Base-by-base conservation (phyloP, 2,329 filamentous ascomycete genomes). In the Penicillium sp. region DNA sequence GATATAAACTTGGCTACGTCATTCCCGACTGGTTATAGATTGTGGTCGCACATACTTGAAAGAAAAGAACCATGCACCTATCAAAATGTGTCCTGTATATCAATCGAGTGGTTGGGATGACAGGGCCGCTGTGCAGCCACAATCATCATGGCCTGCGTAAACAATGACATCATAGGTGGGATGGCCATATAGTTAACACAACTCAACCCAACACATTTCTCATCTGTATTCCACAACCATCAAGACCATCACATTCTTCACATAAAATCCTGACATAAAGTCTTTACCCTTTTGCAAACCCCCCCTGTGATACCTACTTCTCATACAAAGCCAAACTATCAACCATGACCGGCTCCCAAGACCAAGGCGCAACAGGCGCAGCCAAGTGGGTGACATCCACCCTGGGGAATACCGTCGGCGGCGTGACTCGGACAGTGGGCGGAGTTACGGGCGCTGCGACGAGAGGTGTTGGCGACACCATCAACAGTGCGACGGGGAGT, bases 381-480 rank as follows among this genome's bases (percentile, higher is more conserved):
- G 75, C 80, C 48, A 81, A 80, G 58, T 80, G 80, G 58, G 79
- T 81, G 43, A 83, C 80, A 4, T 80, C 78, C 1, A 81, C 80
- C 1, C 66, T 82, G 21, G 81, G 81, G 43, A 84, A 84, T 63
- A 78, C 78, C 0, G 75, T 78, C 33, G 80, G 80, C n/a, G 81
- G 81, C 29, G 67, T 82, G 15, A 75, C 78, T 6, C 78, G 78
- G 52, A 83, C 80, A 2, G 71, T 79, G 2, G 80, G 81, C 12
- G 78, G 79, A 24, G 73, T 83, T 2, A 77, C 82, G 12, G 81
- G 82, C 43, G 82, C 82, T 1, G 80, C 80, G 1, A 78, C 79
- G n/a, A 77, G 80, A 9, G 83, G 83, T 5, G 41, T 86, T 2
- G 81, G 82, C 30, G 74, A 84, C 63, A 85, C 82, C 2, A 74